phyloP scores from a whole-genome alignment of 768 basidiomycete genomes.

The Macrolepiota albuminosa region DNA sequence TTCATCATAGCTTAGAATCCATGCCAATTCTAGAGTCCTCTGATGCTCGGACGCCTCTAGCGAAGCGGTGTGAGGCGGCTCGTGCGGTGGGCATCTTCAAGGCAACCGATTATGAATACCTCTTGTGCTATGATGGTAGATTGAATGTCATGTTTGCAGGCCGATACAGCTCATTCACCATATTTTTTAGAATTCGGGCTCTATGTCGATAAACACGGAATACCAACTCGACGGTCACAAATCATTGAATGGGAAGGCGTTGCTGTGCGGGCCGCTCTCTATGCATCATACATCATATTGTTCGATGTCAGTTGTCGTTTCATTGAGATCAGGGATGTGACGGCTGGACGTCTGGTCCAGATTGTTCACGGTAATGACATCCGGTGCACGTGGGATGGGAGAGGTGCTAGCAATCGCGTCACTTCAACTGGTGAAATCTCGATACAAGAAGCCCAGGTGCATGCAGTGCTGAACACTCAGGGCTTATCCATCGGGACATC shows the following conservation, averaged over 20 bases:
- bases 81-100: conserved; percentile 92
- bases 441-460: conserved; percentile 2
- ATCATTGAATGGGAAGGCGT: conserved; percentile 94
- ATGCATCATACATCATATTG: conserved; percentile 82
- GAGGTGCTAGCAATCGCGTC: conserved; percentile 51
- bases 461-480: conserved; percentile 5
- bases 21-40: conserved; percentile 84
- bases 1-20: conserved; percentile 60
- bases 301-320: conserved; percentile 77
- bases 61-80: conserved; percentile 82
- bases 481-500: background rate
- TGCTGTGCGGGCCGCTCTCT: conserved; percentile 85
- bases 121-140: conserved; percentile 89
- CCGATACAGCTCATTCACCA: background rate
- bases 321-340: conserved; percentile 85
- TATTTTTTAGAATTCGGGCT: conserved; percentile 74
- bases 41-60: conserved; percentile 55
- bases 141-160: background rate
- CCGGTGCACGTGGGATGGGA: conserved; percentile 88
- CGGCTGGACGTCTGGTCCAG: conserved; percentile 75
- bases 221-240: conserved; percentile 56
- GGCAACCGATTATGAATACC: conserved; percentile 83
- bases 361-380: conserved; percentile 82
- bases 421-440: conserved; percentile 24
- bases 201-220: conserved; percentile 90